phyloP scores from a whole-genome alignment of 208 protist genomes.

The Trypanosoma scelopori region DNA sequence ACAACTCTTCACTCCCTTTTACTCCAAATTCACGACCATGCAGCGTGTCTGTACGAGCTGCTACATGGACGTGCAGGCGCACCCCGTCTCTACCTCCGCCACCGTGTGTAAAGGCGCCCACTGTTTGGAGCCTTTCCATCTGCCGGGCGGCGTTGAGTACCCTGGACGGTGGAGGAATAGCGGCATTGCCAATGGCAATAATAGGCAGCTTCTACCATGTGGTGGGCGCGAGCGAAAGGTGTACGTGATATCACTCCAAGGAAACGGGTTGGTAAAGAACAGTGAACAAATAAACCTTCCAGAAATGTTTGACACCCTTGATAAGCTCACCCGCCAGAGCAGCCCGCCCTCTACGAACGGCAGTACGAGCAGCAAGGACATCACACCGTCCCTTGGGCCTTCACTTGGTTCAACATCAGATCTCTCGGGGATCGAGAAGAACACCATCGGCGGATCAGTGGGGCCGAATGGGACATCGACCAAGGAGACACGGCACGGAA shows the following conservation, averaged over 20 bases:
- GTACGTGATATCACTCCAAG: constrained; percentile 20
- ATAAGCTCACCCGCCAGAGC: neutral
- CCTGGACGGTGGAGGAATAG: too few species aligned
- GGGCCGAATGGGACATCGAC: neutral
- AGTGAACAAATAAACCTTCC: neutral
- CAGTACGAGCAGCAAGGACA: constrained; percentile 8
- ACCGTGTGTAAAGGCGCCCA: too few species aligned
- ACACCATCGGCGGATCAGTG: neutral
- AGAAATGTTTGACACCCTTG: constrained; percentile 11
- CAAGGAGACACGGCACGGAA: neutral
- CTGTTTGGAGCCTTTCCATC: too few species aligned
- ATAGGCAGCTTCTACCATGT: neutral
- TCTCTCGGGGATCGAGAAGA: constrained; percentile 1
- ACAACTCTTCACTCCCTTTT: neutral
- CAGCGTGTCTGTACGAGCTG: constrained; percentile 16
- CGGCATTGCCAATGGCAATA: too few species aligned
- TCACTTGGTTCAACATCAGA: constrained; percentile 9
- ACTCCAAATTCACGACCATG: neutral
- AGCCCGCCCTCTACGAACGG: too few species aligned
- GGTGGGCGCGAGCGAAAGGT: constrained; percentile 16
- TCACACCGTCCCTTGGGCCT: constrained; percentile 6
- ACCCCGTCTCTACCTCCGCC: neutral
- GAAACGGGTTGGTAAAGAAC: neutral
- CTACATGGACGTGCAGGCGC: neutral
- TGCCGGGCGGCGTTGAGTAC: too few species aligned